These are phyloP conservation scores for Sherardia arvensis DNA, from an alignment of 257 asterid species.

Conservation along the genomic window DNA sequence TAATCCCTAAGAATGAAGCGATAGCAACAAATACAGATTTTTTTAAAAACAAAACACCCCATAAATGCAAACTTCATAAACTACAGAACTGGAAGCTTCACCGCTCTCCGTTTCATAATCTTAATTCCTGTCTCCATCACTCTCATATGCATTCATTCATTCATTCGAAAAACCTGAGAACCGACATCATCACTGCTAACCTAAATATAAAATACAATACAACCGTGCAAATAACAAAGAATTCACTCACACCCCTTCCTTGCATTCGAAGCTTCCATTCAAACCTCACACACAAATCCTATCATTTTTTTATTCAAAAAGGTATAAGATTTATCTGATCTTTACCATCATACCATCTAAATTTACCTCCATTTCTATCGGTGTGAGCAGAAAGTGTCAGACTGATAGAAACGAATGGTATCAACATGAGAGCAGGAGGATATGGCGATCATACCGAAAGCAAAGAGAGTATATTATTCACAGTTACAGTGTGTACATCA, in stretches of 20 bases:
- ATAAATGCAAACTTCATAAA: not conserved
- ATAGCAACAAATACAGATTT: conserved; percentile 4
- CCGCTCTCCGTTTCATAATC: not conserved
- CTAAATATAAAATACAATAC: not conserved
- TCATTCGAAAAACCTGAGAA: conserved; percentile 19
- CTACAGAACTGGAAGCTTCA: conserved; percentile 2
- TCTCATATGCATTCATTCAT: no score
- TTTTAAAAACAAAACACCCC: not conserved
- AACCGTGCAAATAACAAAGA: conserved; percentile 27
- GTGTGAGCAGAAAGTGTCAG: no score
- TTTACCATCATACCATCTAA: no score
- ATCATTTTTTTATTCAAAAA: no score
- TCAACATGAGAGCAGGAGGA: no score
- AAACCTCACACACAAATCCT: not conserved
- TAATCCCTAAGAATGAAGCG: not conserved
- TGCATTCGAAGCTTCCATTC: not conserved
- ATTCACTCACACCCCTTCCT: conserved; percentile 8
- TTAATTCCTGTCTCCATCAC: not conserved
- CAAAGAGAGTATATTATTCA: conserved; percentile 11
- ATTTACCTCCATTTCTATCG: no score
- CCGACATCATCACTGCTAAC: conserved; percentile 12
- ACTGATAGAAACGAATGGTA: no score
- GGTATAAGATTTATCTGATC: no score
- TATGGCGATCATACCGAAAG: no score
- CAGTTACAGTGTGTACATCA: conserved; percentile 13